Percentiles rank a stretch among this genome's conserved stretches.
Evolutionary conservation across 129 eudicot genomes (phyloP).

Genomic region (Cynara cardunculus): DNA sequence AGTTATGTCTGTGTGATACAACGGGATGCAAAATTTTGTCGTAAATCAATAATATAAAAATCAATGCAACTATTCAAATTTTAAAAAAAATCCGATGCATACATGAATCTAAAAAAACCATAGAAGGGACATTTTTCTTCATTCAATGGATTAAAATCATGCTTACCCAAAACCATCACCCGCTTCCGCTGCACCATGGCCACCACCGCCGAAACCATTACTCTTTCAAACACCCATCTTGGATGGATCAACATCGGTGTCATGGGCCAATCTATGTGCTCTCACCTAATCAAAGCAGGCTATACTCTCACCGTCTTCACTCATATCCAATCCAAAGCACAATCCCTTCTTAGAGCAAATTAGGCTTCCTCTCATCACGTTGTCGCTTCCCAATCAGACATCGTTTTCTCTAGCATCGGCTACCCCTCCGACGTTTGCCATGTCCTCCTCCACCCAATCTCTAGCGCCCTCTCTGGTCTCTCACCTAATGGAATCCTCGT

Average conservation of each 20-base stretch:
- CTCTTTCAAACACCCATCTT: constrained; percentile 60
- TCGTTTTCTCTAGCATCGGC: constrained; percentile 96
- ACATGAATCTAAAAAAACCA: too few species aligned
- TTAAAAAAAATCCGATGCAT: too few species aligned
- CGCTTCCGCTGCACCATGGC: constrained; percentile 34
- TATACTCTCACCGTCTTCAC: constrained; percentile 86
- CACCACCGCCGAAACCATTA: constrained; percentile 27
- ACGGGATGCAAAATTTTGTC: too few species aligned
- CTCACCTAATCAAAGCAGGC: constrained; percentile 85
- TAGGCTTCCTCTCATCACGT: constrained; percentile 64
- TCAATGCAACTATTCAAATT: too few species aligned
- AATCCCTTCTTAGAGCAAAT: constrained; percentile 62
- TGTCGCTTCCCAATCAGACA: constrained; percentile 84
- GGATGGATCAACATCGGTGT: constrained; percentile 99
- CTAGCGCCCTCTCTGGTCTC: constrained; percentile 74
- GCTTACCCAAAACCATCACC: too few species aligned
- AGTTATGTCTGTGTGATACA: too few species aligned
- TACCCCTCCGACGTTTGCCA: constrained; percentile 97
- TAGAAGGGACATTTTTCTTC: too few species aligned
- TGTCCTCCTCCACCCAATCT: constrained; percentile 68
- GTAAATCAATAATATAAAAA: too few species aligned
- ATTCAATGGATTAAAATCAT: too few species aligned
- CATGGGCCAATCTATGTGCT: constrained; percentile 93
- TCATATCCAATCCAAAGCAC: constrained; percentile 85
- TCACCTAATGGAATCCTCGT: constrained; percentile 50